Evolutionary conservation across 306 rosid genomes (phyloP).

Genomic region (Pterocarpus macrocarpus): DNA sequence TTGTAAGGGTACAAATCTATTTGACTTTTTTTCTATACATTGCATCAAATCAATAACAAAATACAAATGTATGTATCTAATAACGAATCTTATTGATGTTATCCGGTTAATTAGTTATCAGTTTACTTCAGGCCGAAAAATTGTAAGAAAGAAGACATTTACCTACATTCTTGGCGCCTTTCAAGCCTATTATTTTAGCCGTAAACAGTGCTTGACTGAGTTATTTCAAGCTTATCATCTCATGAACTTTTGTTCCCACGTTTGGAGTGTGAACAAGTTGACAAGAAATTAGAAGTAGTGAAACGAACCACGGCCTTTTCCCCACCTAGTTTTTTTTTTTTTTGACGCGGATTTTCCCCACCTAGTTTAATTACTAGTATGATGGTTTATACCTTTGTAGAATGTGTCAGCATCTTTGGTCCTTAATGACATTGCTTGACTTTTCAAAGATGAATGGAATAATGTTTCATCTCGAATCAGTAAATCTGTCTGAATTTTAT

Average conservation of each 20-base stretch:
- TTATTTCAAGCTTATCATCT: too few relatives aligned
- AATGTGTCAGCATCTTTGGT: neutral
- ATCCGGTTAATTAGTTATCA: constrained; percentile 14
- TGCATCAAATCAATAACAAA: constrained; percentile 33
- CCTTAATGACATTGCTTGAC: constrained; percentile 1
- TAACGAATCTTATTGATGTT: constrained; percentile 1
- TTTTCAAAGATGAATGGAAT: constrained; percentile 14
- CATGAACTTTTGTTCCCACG: neutral
- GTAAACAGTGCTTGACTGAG: neutral
- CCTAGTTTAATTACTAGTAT: neutral
- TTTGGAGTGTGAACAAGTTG: constrained; percentile 1
- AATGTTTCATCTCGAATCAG: too few relatives aligned
- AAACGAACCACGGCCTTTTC: constrained; percentile 1
- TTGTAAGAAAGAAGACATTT: constrained; percentile 23
- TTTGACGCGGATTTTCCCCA: too few relatives aligned
- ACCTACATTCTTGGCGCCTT: neutral
- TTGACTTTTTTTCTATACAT: constrained; percentile 19
- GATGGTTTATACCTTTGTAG: neutral
- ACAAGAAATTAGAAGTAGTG: neutral
- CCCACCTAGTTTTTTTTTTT: too few relatives aligned
- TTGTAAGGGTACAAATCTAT: neutral
- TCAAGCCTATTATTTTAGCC: constrained; percentile 2
- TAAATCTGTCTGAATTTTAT: too few relatives aligned
- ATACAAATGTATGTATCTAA: neutral
- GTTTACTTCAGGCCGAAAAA: constrained; percentile 7